Percentiles rank a stretch among this genome's conserved stretches.
These are phyloP conservation scores for Neohortaea acidophila DNA, from an alignment of 495 filamentous ascomycete species.

Conservation along the genomic window DNA sequence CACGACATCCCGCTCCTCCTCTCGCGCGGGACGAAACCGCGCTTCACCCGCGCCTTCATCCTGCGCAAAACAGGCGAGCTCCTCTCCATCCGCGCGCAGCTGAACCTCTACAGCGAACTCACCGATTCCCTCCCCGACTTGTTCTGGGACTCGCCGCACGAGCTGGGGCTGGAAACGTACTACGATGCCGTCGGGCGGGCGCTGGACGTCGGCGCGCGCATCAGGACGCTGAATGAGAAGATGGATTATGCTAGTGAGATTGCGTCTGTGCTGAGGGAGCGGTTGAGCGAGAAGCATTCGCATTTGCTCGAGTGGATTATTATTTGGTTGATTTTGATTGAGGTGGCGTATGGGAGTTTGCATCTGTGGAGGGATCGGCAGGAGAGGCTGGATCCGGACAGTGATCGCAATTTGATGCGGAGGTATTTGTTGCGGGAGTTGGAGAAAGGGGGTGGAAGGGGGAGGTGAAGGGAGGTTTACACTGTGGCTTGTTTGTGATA, in stretches of 20 bases:
- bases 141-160: slow-evolving; percentile 87
- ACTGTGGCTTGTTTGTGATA: too few relatives aligned
- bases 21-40: slow-evolving; percentile 31
- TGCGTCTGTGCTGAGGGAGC: slow-evolving; percentile 72
- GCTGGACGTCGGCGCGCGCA: slow-evolving; percentile 82
- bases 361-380: slow-evolving; percentile 44
- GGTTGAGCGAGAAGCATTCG: slow-evolving; percentile 77
- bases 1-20: slow-evolving; percentile 58
- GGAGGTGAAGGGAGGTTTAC: background rate
- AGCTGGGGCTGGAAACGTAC: slow-evolving; percentile 72
- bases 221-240: slow-evolving; percentile 85
- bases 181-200: slow-evolving; percentile 85
- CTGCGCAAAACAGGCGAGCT: slow-evolving; percentile 87
- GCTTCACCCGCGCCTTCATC: slow-evolving; percentile 63
- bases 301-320: slow-evolving; percentile 92
- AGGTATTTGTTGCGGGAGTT: slow-evolving; percentile 14
- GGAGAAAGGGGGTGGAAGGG: background rate
- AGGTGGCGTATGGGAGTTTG: slow-evolving; percentile 59
- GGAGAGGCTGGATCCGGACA: slow-evolving; percentile 26
- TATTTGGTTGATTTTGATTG: slow-evolving; percentile 81
- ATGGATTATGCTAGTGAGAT: slow-evolving; percentile 97
- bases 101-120: slow-evolving; percentile 93
- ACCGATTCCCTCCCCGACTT: slow-evolving; percentile 91
- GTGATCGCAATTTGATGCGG: slow-evolving; percentile 9
- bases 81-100: slow-evolving; percentile 74